Evolutionary conservation across 208 protist species (phyloP).

Genomic region (Tetramitus jugosus): DNA sequence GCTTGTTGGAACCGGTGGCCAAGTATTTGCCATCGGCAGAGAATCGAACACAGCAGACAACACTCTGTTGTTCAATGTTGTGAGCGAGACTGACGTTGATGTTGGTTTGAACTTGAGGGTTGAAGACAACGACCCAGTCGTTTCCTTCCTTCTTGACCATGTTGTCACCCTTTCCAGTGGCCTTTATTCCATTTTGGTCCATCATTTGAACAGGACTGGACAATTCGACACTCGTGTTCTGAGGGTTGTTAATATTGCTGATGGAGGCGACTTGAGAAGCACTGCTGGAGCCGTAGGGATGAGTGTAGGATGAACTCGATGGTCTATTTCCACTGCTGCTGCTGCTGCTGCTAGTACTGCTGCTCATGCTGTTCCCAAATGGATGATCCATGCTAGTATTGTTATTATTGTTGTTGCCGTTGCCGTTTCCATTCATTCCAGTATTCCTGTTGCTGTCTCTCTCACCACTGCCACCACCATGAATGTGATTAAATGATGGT

Average conservation of each 20-base stretch:
- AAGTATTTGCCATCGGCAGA: slow-evolving; percentile 8
- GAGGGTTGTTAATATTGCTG: neutral
- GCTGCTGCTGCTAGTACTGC: too few species aligned
- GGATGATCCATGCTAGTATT: too few species aligned
- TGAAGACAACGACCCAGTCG: slow-evolving; percentile 21
- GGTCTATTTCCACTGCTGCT: too few species aligned
- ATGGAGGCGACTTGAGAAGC: too few species aligned
- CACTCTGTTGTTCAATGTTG: slow-evolving; percentile 19
- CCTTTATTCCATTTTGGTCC: too few species aligned
- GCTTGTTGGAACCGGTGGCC: slow-evolving; percentile 22
- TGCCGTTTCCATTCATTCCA: neutral
- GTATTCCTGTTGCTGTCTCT: neutral
- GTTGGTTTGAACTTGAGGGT: slow-evolving; percentile 9
- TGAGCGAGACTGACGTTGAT: neutral
- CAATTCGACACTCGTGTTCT: neutral
- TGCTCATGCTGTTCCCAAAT: too few species aligned
- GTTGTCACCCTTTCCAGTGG: neutral
- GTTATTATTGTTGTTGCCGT: neutral
- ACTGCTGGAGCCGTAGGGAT: too few species aligned
- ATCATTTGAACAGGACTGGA: too few species aligned
- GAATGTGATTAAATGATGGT: too few species aligned
- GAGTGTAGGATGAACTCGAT: too few species aligned
- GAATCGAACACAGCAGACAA: slow-evolving; percentile 27
- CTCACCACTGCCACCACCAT: too few species aligned
- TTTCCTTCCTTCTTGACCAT: slow-evolving; percentile 5